A percentile compares a stretch with the other conserved stretches of the same genome.
Evolutionary conservation across 2,329 filamentous ascomycete genomes (phyloP).

Genomic region (Emmonsia crescens): DNA sequence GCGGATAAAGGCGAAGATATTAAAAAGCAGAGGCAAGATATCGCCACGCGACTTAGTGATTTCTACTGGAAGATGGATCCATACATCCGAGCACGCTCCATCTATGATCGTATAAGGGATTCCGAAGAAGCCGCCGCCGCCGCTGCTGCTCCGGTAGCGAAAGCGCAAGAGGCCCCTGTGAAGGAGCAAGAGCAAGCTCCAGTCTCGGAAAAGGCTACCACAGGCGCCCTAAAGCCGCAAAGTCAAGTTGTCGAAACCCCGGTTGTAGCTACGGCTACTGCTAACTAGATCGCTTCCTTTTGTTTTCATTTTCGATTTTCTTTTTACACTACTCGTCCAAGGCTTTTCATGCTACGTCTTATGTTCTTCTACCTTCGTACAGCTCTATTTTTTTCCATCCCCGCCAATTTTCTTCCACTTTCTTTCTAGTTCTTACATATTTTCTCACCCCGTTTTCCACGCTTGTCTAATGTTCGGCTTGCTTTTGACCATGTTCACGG

Average conservation of each 20-base stretch:
- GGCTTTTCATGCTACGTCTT: background rate
- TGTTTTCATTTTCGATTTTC: background rate
- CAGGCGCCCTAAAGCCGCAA: background rate
- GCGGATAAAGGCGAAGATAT: slow-evolving; percentile 38
- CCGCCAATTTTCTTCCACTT: background rate
- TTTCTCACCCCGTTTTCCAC: background rate
- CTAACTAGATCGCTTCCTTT: background rate
- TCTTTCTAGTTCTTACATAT: background rate
- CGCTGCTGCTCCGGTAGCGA: background rate
- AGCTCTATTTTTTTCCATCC: background rate
- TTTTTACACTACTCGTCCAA: background rate
- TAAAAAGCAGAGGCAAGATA: slow-evolving; percentile 47
- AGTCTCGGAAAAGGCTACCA: background rate
- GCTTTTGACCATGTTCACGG: background rate
- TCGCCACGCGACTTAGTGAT: slow-evolving; percentile 54
- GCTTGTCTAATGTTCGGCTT: background rate
- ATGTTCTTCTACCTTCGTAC: background rate
- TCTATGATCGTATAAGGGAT: slow-evolving; percentile 60
- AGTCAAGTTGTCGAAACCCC: background rate
- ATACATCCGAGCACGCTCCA: slow-evolving; percentile 68
- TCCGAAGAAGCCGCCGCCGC: background rate
- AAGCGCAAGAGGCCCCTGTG: background rate
- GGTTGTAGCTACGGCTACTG: background rate
- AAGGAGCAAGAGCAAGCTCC: background rate
- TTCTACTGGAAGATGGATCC: slow-evolving; percentile 90